Evolutionary conservation across 208 protist genomes (phyloP).

Genomic region (Wallacemonas collosoma): DNA sequence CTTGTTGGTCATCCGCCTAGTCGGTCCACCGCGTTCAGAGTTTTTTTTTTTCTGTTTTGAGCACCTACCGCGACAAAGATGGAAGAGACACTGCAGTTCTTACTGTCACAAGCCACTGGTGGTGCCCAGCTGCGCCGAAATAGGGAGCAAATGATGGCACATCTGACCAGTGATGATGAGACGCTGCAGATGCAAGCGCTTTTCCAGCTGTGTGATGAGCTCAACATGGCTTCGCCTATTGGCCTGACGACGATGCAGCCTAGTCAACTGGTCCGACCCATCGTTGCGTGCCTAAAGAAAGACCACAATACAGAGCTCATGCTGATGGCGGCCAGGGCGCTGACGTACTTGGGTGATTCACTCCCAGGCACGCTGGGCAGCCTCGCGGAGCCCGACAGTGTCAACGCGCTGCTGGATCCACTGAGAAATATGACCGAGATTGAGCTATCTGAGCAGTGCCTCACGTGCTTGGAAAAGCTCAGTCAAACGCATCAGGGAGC

Average conservation of each 20-base stretch:
- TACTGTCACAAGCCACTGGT: slow-evolving; percentile 33
- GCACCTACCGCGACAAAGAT: slow-evolving; percentile 4
- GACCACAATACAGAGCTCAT: slow-evolving; percentile 91
- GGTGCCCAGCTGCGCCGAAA: slow-evolving; percentile 21
- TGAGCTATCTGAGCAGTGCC: slow-evolving; percentile 94
- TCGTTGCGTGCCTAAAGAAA: slow-evolving; percentile 72
- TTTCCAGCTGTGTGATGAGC: slow-evolving; percentile 87
- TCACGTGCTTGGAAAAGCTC: slow-evolving; percentile 92
- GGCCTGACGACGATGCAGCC: slow-evolving; percentile 71
- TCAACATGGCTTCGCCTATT: slow-evolving; percentile 90
- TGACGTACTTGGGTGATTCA: slow-evolving; percentile 92
- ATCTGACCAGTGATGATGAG: slow-evolving; percentile 65
- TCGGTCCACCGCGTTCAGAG: too few relatives aligned
- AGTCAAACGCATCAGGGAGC: slow-evolving; percentile 45
- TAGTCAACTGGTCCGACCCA: slow-evolving; percentile 55
- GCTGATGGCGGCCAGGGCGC: slow-evolving; percentile 81
- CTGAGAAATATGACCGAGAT: slow-evolving; percentile 93
- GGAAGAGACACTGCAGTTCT: slow-evolving; percentile 34
- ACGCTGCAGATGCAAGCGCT: slow-evolving; percentile 52
- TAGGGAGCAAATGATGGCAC: slow-evolving; percentile 34
- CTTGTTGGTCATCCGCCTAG: too few relatives aligned
- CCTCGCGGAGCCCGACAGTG: slow-evolving; percentile 49
- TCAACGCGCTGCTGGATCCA: slow-evolving; percentile 74
- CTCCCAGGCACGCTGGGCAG: slow-evolving; percentile 69
- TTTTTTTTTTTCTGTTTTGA: too few relatives aligned